Evolutionary conservation across 2,329 filamentous ascomycete genomes (phyloP), one percentile per base, ranked within the genome.

Genomic region (Diaporthe sp.): DNA sequence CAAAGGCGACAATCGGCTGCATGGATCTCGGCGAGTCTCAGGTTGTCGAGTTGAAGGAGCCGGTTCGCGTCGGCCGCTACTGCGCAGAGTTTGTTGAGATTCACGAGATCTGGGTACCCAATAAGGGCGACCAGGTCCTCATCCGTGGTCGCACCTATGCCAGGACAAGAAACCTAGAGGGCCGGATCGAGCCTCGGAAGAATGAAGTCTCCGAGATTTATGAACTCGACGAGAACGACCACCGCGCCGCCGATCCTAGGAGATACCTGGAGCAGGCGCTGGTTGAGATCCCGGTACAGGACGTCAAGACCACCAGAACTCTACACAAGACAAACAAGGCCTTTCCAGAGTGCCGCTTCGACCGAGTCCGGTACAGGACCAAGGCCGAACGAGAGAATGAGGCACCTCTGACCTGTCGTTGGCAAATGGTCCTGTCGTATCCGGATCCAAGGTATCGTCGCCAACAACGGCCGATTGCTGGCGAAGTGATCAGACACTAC

Each of bases 251-350:
- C 0, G 70, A 84, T 27, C 35, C 50, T 1, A 74, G 81, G 0
- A 25, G 47, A 4, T 27, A 39, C 39, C 47, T 68, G n/a, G 63
- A 68, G 22, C 86, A 89, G 30, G 80, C 84, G 0, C 74, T 85
- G 0, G 77, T 88, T 0, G 86, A 90, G 2, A 78, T 92, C 0
- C 56, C 80, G 0, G 72, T 87, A 0, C 66, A 76, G 0, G 74
- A 83, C 0, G 82, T 92, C 0, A 77, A 83, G 2, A 75, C 80
- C 1, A 81, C 85, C 9, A 82, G 89, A 0, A 79, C 79, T 0
- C 80, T 94, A 0, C 78, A 85, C 0, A 81, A 87, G 2, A 94
- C 92, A 0, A 94, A 94, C 73, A 80, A 85, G 0, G 77, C 80
- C 0, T 91, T 86, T 56, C 87, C 88, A 0, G 72, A 79, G 0